A percentile compares a stretch with the other conserved stretches of the same genome.
Conservation (phyloP, 768 basidiomycete species). For the Galerina marginata region DNA sequence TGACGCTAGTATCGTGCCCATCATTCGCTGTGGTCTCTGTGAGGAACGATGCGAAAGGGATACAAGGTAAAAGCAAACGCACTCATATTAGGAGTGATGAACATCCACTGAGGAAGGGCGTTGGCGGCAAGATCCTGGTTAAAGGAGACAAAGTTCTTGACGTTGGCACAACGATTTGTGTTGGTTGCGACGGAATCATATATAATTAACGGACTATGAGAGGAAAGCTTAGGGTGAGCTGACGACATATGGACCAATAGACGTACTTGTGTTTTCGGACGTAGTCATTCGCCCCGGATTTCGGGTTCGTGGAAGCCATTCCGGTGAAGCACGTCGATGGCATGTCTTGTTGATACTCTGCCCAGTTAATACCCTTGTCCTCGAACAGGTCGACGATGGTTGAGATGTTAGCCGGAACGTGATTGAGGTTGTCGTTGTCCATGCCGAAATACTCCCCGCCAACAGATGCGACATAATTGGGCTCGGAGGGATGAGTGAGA, state of each 20-base stretch:
- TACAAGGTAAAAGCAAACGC: constrained; percentile 4
- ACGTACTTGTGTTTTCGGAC: constrained; percentile 38
- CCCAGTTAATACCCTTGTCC: constrained; percentile 61
- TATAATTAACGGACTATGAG: constrained; percentile 47
- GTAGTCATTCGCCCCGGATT: constrained; percentile 31
- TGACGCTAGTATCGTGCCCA: constrained; percentile 63
- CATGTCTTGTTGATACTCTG: constrained; percentile 64
- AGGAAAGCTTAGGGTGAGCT: neutral
- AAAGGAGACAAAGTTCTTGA: constrained; percentile 69
- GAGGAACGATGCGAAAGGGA: neutral
- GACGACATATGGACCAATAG: neutral
- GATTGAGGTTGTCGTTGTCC: constrained; percentile 43
- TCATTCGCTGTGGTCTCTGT: constrained; percentile 45
- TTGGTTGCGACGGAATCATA: constrained; percentile 55
- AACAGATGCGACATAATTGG: constrained; percentile 57
- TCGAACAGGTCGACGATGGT: constrained; percentile 68
- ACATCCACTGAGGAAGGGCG: constrained; percentile 62
- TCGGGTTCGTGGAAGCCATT: constrained; percentile 35
- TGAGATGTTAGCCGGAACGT: constrained; percentile 53
- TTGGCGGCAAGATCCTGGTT: constrained; percentile 55
- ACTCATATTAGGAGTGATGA: constrained; percentile 65
- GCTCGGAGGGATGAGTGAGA: constrained; percentile 64
- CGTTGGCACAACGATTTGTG: constrained; percentile 43
- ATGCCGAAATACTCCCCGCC: constrained; percentile 63
- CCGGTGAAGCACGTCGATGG: constrained; percentile 52